Evolutionary conservation across 2,329 filamentous ascomycete genomes (phyloP), one percentile per base, ranked within the genome.

Genomic region (Monilinia laxa): DNA sequence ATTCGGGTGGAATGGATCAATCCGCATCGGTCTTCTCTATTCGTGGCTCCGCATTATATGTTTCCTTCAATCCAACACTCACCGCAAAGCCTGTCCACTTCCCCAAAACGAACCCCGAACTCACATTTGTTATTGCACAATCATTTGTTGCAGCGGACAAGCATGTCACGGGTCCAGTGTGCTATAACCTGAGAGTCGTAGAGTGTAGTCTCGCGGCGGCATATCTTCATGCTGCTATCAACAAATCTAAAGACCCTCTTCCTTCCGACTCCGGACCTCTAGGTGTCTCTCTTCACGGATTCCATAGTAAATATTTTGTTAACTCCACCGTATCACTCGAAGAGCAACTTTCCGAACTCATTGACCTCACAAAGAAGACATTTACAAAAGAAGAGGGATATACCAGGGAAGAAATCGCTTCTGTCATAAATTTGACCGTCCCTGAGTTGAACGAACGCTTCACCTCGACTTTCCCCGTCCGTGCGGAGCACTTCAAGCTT

Each of bases 1-100:
- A 98, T 80, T 96, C 93, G 6, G 95, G 95, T 78, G 95, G 93
- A 66, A 98, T 99, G 95, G 95, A 99, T 76, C 95, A 99, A 80
- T 89, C 93, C 18, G 95, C 95, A 45, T 98, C 94, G 0, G 94
- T 99, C 70, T 95, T 99, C 79, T 94, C 93, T 0, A 85, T 92
- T 74, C 88, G 89, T 71, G 93, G 92, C 62, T 91, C 90, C 51
- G 93, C 95, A 12, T 86, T 97, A 54, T 93, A 96, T 76, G 94
- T 97, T 68, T 91, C 90, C 12, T 99, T 99, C 81, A 87, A 87
- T 70, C 95, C 95, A 3, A 83, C 81, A 23, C 88, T 99, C 62
- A 83, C 85, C 31, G 92, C 90, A 42, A 85, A 87, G 65, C 90
- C 93, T 56, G 88, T 98, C 68, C 85, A 88, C 52, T 92, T 99